A percentile compares a stretch with the other conserved stretches of the same genome.
Evolutionary conservation across 164 flowering plant species (phyloP).

Genomic region (Saururus chinensis): DNA sequence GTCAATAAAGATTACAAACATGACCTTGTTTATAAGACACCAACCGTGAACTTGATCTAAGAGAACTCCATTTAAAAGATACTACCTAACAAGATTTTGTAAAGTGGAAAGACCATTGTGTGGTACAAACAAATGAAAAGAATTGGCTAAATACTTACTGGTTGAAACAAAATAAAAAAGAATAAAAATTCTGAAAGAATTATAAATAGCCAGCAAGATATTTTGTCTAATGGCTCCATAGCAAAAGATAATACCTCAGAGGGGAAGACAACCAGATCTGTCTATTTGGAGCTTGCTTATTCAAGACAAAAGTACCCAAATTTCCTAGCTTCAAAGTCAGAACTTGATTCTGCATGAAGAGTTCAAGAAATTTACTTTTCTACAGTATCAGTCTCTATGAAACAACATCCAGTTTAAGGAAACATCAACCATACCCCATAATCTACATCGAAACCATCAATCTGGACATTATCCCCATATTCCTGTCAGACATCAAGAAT

Average conservation of each 20-base stretch:
- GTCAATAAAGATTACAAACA: too few species aligned
- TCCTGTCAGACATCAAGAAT: conserved; percentile 38
- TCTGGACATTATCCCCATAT: conserved; percentile 71
- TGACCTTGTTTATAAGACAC: too few species aligned
- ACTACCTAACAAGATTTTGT: too few species aligned
- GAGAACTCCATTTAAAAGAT: too few species aligned
- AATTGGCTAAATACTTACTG: too few species aligned
- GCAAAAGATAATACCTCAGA: conserved; percentile 43
- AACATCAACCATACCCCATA: conserved; percentile 60
- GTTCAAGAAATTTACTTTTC: not conserved
- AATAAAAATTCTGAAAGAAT: too few species aligned
- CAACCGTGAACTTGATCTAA: too few species aligned
- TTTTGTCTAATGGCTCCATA: not conserved
- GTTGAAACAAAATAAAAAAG: too few species aligned
- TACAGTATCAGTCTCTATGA: not conserved
- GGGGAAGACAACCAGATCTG: conserved; percentile 98
- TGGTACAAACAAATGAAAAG: too few species aligned
- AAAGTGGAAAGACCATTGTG: too few species aligned
- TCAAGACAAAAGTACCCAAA: conserved; percentile 81
- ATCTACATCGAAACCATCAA: conserved; percentile 89
- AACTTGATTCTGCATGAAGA: conserved; percentile 63
- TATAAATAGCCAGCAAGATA: too few species aligned
- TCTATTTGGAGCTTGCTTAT: conserved; percentile 93
- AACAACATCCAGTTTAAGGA: not conserved
- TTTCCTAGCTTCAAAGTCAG: conserved; percentile 74